Conservation (phyloP, 208 protist species). For the Sergeia podlipaevii region DNA sequence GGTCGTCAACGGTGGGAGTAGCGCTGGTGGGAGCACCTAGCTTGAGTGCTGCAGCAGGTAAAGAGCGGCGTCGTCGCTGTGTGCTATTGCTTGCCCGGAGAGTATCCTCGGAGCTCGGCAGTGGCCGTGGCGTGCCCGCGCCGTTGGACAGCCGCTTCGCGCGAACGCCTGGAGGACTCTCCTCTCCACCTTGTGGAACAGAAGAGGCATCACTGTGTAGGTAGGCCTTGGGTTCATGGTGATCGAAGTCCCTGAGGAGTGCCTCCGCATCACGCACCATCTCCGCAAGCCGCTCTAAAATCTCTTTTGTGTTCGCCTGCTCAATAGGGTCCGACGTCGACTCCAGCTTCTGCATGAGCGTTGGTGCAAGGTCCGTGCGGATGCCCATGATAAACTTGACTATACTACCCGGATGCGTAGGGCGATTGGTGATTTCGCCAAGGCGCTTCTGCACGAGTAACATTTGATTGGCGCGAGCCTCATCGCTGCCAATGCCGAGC, state of each 20-base stretch:
- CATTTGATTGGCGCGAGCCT: slow-evolving; percentile 63
- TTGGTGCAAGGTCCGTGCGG: slow-evolving; percentile 51
- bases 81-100: too few species aligned
- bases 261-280: slow-evolving; percentile 67
- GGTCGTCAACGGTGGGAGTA: slow-evolving; percentile 17
- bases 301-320: slow-evolving; percentile 35
- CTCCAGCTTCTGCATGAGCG: slow-evolving; percentile 48
- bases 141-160: background rate
- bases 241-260: slow-evolving; percentile 63
- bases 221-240: slow-evolving; percentile 74
- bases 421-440: slow-evolving; percentile 58
- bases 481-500: slow-evolving; percentile 62
- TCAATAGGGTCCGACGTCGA: slow-evolving; percentile 20
- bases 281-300: slow-evolving; percentile 54
- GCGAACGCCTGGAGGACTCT: background rate
- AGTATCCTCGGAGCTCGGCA: too few species aligned
- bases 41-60: slow-evolving; percentile 1
- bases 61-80: slow-evolving; percentile 1
- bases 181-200: background rate
- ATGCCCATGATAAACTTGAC: slow-evolving; percentile 72
- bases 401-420: slow-evolving; percentile 66
- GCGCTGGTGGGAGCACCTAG: slow-evolving; percentile 1
- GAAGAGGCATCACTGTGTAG: slow-evolving; percentile 42
- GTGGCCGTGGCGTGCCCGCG: background rate
- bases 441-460: slow-evolving; percentile 61